These are phyloP conservation scores for Fusarium sp. DNA, from an alignment of 2,329 filamentous ascomycete genomes.

Conservation along the genomic window DNA sequence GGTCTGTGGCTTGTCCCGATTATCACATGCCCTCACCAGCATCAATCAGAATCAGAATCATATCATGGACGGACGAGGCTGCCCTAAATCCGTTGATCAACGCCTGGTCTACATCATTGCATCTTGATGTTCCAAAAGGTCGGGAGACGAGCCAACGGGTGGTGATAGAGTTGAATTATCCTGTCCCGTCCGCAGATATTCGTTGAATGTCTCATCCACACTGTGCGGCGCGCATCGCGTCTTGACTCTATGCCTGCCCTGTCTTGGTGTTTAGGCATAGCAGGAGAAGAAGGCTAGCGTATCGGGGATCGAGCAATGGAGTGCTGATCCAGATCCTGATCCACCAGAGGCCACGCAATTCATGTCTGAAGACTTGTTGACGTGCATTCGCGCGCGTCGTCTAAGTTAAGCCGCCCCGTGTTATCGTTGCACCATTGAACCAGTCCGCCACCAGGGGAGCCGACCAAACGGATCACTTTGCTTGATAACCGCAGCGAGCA, in stretches of 20 bases:
- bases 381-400: conserved; percentile 22
- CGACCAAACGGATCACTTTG: conserved; percentile 17
- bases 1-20: conserved; percentile 6
- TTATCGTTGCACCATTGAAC: background rate
- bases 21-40: conserved; percentile 18
- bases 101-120: background rate
- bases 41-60: background rate
- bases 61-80: background rate
- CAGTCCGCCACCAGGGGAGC: conserved; percentile 13
- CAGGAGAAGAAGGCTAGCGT: conserved; percentile 8
- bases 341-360: conserved; percentile 36
- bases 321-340: conserved; percentile 13
- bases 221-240: conserved; percentile 19
- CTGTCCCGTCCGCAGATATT: background rate
- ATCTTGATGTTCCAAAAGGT: background rate
- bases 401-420: conserved; percentile 18
- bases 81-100: background rate
- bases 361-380: conserved; percentile 25
- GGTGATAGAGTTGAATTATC: background rate
- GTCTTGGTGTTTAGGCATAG: conserved; percentile 1
- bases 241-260: background rate
- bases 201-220: conserved; percentile 11
- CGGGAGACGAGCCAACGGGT: background rate
- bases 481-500: background rate
- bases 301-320: conserved; percentile 22